Percentiles rank a stretch among this genome's conserved stretches.
Conservation (phyloP, 331 rosid genomes). For the Saraca asoca region DNA sequence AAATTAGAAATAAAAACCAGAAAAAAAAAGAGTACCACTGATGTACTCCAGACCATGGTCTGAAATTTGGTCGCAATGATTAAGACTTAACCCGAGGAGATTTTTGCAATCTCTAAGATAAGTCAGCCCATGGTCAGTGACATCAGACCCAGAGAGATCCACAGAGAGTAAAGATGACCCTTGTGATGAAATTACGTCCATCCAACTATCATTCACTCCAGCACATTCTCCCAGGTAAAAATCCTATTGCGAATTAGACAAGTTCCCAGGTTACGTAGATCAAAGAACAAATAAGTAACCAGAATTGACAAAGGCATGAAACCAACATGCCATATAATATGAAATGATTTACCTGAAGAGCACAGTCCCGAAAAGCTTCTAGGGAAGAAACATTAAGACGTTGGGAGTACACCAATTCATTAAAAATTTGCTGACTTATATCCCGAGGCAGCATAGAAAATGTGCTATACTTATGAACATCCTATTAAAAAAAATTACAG, state of each 20-base stretch:
- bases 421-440: slow-evolving; percentile 79
- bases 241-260: slow-evolving; percentile 55
- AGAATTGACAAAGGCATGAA: slow-evolving; percentile 1
- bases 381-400: slow-evolving; percentile 52
- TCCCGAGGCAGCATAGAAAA: slow-evolving; percentile 82
- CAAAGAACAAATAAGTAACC: too few relatives aligned
- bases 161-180: slow-evolving; percentile 79
- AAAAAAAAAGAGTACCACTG: slow-evolving; percentile 55
- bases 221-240: slow-evolving; percentile 74
- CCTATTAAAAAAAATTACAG: slow-evolving; percentile 54
- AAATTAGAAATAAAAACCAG: neutral
- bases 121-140: slow-evolving; percentile 71
- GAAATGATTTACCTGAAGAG: slow-evolving; percentile 70
- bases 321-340: slow-evolving; percentile 8
- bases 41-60: slow-evolving; percentile 66
- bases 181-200: slow-evolving; percentile 85
- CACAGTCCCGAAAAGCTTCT: slow-evolving; percentile 77
- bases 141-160: slow-evolving; percentile 82
- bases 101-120: slow-evolving; percentile 68
- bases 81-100: slow-evolving; percentile 66
- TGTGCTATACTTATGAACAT: slow-evolving; percentile 50
- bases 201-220: slow-evolving; percentile 82
- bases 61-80: slow-evolving; percentile 79
- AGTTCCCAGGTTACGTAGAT: slow-evolving; percentile 27
- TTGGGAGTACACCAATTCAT: slow-evolving; percentile 62